Evolutionary conservation across 139 green algal species (phyloP).

Genomic region (Ettlia oleoabundans): DNA sequence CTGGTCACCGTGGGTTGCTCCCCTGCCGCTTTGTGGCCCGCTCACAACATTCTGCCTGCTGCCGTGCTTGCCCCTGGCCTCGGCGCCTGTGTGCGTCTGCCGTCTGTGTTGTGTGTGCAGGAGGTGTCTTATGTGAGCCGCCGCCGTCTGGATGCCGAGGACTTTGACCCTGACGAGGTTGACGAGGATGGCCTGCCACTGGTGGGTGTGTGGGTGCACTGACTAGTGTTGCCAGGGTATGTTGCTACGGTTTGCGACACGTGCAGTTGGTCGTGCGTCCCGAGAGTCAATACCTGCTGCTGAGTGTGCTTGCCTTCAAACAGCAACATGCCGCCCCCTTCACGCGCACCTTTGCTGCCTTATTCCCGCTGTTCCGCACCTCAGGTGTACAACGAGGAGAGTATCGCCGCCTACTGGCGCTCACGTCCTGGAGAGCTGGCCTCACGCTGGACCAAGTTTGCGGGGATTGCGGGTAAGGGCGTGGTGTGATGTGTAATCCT

Average conservation of each 20-base stretch:
- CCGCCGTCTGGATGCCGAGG: constrained; percentile 62
- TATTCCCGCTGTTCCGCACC: not conserved
- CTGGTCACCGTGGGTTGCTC: too few species aligned
- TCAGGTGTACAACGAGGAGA: constrained; percentile 78
- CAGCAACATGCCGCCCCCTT: too few species aligned
- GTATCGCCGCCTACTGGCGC: constrained; percentile 77
- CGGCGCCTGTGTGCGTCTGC: not conserved
- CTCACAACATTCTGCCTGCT: too few species aligned
- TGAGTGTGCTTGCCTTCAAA: too few species aligned
- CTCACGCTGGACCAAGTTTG: constrained; percentile 69
- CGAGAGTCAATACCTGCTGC: too few species aligned
- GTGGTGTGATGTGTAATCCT: not conserved
- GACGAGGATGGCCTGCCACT: constrained; percentile 57
- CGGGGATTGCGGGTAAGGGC: constrained; percentile 52
- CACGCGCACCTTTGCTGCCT: not conserved
- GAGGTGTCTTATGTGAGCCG: constrained; percentile 71
- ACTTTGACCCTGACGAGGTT: constrained; percentile 75
- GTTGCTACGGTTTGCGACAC: too few species aligned
- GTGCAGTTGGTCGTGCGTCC: too few species aligned
- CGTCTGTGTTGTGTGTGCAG: constrained; percentile 24
- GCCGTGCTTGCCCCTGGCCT: not conserved
- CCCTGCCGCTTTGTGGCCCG: too few species aligned
- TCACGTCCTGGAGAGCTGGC: constrained; percentile 73
- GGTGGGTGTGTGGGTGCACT: not conserved
- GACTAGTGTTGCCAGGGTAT: too few species aligned